These are phyloP conservation scores for Cercophora scortea DNA, from an alignment of 495 filamentous ascomycete genomes.

Conservation along the genomic window DNA sequence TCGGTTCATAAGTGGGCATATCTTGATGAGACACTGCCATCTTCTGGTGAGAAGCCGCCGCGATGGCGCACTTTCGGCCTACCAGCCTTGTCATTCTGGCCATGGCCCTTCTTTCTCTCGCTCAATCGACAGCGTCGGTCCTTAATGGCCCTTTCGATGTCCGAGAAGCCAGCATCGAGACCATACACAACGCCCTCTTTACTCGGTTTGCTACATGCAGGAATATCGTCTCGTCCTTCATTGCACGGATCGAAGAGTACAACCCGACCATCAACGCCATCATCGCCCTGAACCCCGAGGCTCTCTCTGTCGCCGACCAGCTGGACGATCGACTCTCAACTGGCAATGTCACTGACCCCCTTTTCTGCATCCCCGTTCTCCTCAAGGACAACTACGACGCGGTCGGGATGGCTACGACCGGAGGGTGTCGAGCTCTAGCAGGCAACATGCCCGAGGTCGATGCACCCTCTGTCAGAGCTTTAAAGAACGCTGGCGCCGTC, in stretches of 20 bases:
- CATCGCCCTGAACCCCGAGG: conserved; percentile 44
- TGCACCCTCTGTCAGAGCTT: conserved; percentile 40
- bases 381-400: conserved; percentile 60
- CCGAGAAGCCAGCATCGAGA: conserved; percentile 47
- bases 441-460: conserved; percentile 36
- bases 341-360: conserved; percentile 35
- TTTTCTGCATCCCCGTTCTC: conserved; percentile 53
- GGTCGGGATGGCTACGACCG: conserved; percentile 45
- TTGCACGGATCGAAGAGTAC: conserved; percentile 46
- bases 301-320: conserved; percentile 38
- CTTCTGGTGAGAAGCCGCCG: too few relatives aligned
- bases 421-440: conserved; percentile 39
- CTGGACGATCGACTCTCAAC: conserved; percentile 35
- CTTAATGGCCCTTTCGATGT: conserved; percentile 32
- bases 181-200: conserved; percentile 45
- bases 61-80: too few relatives aligned
- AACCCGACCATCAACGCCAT: conserved; percentile 52
- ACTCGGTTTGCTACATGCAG: conserved; percentile 42
- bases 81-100: not conserved
- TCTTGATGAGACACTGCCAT: too few relatives aligned
- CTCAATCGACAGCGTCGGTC: not conserved
- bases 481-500: conserved; percentile 51
- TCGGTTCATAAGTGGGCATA: too few relatives aligned
- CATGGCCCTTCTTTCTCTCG: not conserved
- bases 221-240: conserved; percentile 43